Evolutionary conservation across 257 asterid genomes (phyloP), one percentile per base, ranked within the genome.

Genomic region (Penstemon barbatus): DNA sequence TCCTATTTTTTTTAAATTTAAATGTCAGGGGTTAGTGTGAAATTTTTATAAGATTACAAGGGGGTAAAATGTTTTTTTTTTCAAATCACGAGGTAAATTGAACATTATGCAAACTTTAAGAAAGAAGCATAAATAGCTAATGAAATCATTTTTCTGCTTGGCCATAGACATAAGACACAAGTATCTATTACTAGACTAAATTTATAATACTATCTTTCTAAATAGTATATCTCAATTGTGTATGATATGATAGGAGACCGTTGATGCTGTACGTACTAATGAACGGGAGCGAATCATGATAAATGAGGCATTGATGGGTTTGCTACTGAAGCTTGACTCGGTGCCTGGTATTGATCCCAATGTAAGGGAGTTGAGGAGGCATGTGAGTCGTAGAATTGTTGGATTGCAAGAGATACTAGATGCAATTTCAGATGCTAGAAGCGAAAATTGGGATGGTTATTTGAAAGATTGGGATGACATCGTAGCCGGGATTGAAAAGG

Each of bases 341-440:
- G 97, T 93, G 45, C 99, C 99, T 33, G 97, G 99, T 25, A n/a
- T 84, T 67, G 88, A 93, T 70, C 92, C 90, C 39, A 79, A 81
- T 4, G 95, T 93, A 46, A 84, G 99, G 81, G 96, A 88, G 74
- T 83, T 88, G 71, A 85, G 99, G 81, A 77, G 97, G 82, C 86
- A 83, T 3, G 87, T 93, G 61, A 93, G 96, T 72, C 96, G 84
- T 19, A 83, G 81, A 87, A 84, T 93, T 11, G 97, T 93, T 58
- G 96, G 96, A 57, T 78, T 93, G 87, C 98, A 93, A 57, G 98
- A 93, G 85, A 93, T 93, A 58, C 73, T 93, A 10, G 98, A 93
- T 71, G 88, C 92, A 6, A 84, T 92, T 59, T 85, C 96, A 2
- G 98, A 87, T 65, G 57, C 87, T 6, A 83, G 84, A 66, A 67